Evolutionary conservation across 495 filamentous ascomycete genomes (phyloP), one percentile per base, ranked within the genome.

Genomic region (Penicillium cataractarum): DNA sequence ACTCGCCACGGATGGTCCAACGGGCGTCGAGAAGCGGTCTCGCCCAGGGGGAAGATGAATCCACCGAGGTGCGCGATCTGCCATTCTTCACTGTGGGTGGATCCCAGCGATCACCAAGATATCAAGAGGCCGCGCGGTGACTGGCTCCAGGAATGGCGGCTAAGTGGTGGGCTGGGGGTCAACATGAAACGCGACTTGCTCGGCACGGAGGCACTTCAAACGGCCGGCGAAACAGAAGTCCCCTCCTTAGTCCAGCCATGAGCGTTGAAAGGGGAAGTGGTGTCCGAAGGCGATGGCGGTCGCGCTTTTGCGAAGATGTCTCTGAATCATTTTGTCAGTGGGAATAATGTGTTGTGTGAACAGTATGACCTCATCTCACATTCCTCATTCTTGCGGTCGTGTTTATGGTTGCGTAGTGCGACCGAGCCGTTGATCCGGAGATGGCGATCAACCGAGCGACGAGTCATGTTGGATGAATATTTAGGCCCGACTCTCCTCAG

Each of bases 51-150:
- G 6, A n/a, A 24, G 39, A 24, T 29, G 32, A 32, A 51, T 57
- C 42, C 60, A 55, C 46, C 40, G n/a, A 37, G 6, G 31, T 55
- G 22, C 39, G 19, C 44, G 58, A 64, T 67, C 57, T 10, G n/a
- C 49, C 65, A 67, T 67, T 64, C 61, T 61, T 67, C 54, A 58
- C 32, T 9, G 29, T 22, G 9, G 37, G 58, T 61, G 61, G 61
- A 58, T 17, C 9, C 32, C 29, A 37, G 42, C 44, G 31, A 39
- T 29, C 35, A 35, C 35, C 44, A 46, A 29, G 39, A 13, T 13
- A n/a, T 5, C 29, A 31, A 17, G n/a, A 54, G n/a, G 51, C n/a
- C 51, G 46, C 46, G 46, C 31, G 51, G 29, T 54, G 32, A 60
- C 12, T 51, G 35, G 51, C 31, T 48, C 29, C 9, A 19, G n/a